phyloP scores from a whole-genome alignment of 2,329 filamentous ascomycete genomes.

The Aphanoascus verrucosus region DNA sequence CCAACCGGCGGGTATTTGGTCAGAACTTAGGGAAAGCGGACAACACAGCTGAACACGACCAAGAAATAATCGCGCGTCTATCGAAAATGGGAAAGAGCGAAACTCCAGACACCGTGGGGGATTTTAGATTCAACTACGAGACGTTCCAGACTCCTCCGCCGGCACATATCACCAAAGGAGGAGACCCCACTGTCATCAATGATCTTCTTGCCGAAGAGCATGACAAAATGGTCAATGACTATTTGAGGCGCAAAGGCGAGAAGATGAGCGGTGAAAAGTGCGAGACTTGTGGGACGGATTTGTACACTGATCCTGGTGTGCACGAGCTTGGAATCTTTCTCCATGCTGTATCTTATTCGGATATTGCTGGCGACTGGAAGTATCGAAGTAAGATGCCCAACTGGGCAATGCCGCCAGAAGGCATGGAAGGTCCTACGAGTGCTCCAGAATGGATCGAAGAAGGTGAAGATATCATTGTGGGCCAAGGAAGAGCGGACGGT shows the following conservation, averaged over 20 bases:
- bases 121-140: constrained; percentile 61
- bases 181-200: constrained; percentile 29
- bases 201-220: constrained; percentile 36
- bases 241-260: constrained; percentile 83
- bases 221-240: constrained; percentile 82
- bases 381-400: constrained; percentile 74
- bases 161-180: constrained; percentile 24
- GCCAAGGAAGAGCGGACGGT: constrained; percentile 20
- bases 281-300: constrained; percentile 67
- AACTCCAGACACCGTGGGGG: constrained; percentile 59
- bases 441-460: constrained; percentile 42
- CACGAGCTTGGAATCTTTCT: constrained; percentile 91
- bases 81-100: constrained; percentile 90
- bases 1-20: constrained; percentile 86
- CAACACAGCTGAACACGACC: constrained; percentile 61
- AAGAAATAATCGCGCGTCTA: constrained; percentile 77
- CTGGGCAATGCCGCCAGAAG: constrained; percentile 76
- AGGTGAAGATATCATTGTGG: constrained; percentile 32
- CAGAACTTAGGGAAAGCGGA: constrained; percentile 61
- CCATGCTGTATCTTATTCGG: constrained; percentile 83
- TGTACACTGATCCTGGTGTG: constrained; percentile 83
- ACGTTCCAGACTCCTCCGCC: constrained; percentile 33
- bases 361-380: constrained; percentile 69
- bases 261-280: constrained; percentile 82
- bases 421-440: constrained; percentile 58